Evolutionary conservation across 192 early-diverging fungal species (phyloP), one percentile per base, ranked within the genome.

Genomic region (Umbelopsis ramanniana): DNA sequence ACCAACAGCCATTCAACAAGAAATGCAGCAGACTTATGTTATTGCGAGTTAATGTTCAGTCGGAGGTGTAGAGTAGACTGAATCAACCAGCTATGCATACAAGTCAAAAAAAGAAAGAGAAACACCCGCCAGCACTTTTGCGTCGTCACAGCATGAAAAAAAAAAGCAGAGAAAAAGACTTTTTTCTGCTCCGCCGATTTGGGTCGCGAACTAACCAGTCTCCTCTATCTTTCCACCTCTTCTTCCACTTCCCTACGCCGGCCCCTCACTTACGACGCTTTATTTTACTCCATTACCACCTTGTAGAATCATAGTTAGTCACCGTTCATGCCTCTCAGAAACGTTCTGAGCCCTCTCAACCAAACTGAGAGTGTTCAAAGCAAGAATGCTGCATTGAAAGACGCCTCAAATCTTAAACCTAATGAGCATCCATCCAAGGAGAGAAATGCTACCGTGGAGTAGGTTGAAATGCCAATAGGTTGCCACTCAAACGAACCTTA

Each of bases 261-360:
- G 47, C 46, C 26, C 46, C 12, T 29, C 7, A 50, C 47, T 54
- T 24, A 22, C n/a, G 7, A 37, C 21, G 22, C 15, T 35, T 10
- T 75, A 11, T 38, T 52, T 38, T 57, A 0, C 10, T 23, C 74
- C 19, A 71, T 47, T 22, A 29, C 67, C 60, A 21, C 15, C 74
- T 22, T 46, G 19, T 40, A 67, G 26, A 66, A 38, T 76, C 71
- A 53, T 15, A 46, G 74, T 46, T 12, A 57, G 38, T 52, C 38
- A 17, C 46, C 60, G 21, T 46, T 66, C 46, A 45, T 46, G 67
- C 48, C 38, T 48, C 71, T 68, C 52, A 52, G 46, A 54, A 46
- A 46, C 14, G 50, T 76, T 54, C 66, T 77, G 48, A 47, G 46
- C 15, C 55, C 68, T 68, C 52, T 76, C 69, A 52, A 43, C 23